Evolutionary conservation across 192 early-diverging fungal species (phyloP), one percentile per base, ranked within the genome.

Genomic region (Gaertneriomyces sp.): DNA sequence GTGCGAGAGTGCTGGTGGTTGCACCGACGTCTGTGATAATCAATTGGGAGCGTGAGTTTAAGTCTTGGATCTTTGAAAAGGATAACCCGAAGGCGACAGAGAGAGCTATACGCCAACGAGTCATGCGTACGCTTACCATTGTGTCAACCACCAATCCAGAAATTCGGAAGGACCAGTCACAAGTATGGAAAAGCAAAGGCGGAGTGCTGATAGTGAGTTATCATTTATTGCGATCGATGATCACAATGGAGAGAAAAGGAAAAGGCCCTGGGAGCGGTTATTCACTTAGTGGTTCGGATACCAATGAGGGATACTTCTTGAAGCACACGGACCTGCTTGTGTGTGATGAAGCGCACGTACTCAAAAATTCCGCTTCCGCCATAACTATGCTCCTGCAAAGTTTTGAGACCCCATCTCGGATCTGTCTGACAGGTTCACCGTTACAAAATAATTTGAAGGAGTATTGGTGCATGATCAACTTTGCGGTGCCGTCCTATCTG

Each of bases 391-490:
- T 78, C 61, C 25, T 74, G 50, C 60, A 38, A 43, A 79, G 61
- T 39, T 61, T 93, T 1, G 19, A 74, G 39, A 90, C 89, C 1
- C 71, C 57, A 5, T 78, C 80, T 6, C 75, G 91, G 43, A 69
- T 95, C 19, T 87, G 85, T 49, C 64, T 95, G 62, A 94, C 93
- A 1, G 93, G 93, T 0, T 88, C 83, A 42, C 93, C 93, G 1
- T 74, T 95, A 39, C 93, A 95, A 64, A 95, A 95, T 63, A 81
- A 85, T 43, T 63, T 95, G 25, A 79, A 76, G 45, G 91, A 93
- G 69, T 94, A 90, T 62, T 90, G 68, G 68, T 81, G 76, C 49
- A 88, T 90, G 90, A 79, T 93, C 12, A 73, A 94, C 60, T 93
- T 92, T 67, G 82, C 87, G 33, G 80, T 71, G 0, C 83, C 89